phyloP scores from a whole-genome alignment of 306 rosid species.

The Rubus parviflorus region DNA sequence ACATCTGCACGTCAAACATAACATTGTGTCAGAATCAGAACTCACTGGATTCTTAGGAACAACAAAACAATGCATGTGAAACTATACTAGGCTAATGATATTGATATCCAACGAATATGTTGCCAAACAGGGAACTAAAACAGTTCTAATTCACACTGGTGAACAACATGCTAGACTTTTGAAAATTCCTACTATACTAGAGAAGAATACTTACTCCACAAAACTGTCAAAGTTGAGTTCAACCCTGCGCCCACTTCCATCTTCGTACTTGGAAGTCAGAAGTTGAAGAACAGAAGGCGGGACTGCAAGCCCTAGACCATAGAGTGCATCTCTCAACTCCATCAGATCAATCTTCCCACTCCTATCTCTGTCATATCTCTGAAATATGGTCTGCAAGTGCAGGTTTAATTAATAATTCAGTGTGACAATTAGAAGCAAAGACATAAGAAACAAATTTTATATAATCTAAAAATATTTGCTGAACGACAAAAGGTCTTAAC shows the following conservation, averaged over 20 bases:
- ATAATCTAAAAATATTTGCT: not conserved
- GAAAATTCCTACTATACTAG: not conserved
- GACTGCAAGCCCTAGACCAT: slow-evolving; percentile 70
- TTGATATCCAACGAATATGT: not conserved
- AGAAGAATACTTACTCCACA: slow-evolving; percentile 62
- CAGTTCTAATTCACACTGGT: not conserved
- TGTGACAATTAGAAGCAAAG: not conserved
- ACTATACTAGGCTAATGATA: not conserved
- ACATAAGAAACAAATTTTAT: slow-evolving; percentile 5
- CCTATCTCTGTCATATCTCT: slow-evolving; percentile 80
- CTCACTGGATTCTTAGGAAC: not conserved
- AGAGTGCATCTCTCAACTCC: slow-evolving; percentile 90
- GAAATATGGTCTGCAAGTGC: slow-evolving; percentile 60
- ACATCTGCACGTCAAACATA: slow-evolving; percentile 63
- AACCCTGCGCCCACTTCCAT: slow-evolving; percentile 53
- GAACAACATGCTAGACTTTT: not conserved
- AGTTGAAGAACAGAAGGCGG: slow-evolving; percentile 76
- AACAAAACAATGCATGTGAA: slow-evolving; percentile 5
- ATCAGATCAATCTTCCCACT: slow-evolving; percentile 80
- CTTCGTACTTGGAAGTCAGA: slow-evolving; percentile 63
- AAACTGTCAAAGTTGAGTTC: slow-evolving; percentile 79
- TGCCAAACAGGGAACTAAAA: not conserved
- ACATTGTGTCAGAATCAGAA: slow-evolving; percentile 36
- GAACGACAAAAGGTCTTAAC: not conserved
- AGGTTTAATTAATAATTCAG: slow-evolving; percentile 3